phyloP scores from a whole-genome alignment of 2,329 filamentous ascomycete species.

The Penicillium italicum region DNA sequence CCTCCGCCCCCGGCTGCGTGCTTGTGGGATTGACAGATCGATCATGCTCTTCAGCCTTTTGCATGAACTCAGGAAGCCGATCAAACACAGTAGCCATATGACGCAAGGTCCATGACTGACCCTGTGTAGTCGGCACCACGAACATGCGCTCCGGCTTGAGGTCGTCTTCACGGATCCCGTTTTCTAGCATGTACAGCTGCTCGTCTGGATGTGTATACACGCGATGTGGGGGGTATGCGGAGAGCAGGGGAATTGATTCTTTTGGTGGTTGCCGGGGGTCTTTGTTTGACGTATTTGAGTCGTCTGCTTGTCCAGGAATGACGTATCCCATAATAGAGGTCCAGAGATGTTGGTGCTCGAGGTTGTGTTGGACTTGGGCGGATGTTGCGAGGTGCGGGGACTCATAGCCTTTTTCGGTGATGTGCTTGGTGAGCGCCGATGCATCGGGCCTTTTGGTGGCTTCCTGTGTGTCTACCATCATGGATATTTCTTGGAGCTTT shows the following conservation, averaged over 20 bases:
- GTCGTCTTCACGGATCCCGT: constrained; percentile 47
- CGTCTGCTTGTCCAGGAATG: constrained; percentile 6
- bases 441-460: constrained; percentile 13
- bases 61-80: not conserved
- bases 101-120: constrained; percentile 58
- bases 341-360: constrained; percentile 62
- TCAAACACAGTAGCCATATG: constrained; percentile 57
- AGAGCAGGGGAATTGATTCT: constrained; percentile 49
- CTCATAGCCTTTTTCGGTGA: constrained; percentile 28
- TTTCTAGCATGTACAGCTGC: constrained; percentile 57
- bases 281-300: not conserved
- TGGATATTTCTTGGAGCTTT: constrained; percentile 1
- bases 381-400: constrained; percentile 47
- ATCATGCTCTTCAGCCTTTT: constrained; percentile 1
- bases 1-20: constrained; percentile 7
- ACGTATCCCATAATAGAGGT: constrained; percentile 52
- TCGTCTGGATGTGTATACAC: constrained; percentile 64
- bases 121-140: constrained; percentile 56
- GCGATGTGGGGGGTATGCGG: constrained; percentile 58
- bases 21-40: constrained; percentile 1
- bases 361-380: constrained; percentile 60
- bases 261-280: not conserved
- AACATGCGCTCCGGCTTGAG: constrained; percentile 53
- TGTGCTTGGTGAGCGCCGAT: constrained; percentile 43
- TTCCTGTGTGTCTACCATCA: constrained; percentile 14